Evolutionary conservation across 306 rosid species (phyloP), one percentile per base, ranked within the genome.

Genomic region (Hippophae tibetana): DNA sequence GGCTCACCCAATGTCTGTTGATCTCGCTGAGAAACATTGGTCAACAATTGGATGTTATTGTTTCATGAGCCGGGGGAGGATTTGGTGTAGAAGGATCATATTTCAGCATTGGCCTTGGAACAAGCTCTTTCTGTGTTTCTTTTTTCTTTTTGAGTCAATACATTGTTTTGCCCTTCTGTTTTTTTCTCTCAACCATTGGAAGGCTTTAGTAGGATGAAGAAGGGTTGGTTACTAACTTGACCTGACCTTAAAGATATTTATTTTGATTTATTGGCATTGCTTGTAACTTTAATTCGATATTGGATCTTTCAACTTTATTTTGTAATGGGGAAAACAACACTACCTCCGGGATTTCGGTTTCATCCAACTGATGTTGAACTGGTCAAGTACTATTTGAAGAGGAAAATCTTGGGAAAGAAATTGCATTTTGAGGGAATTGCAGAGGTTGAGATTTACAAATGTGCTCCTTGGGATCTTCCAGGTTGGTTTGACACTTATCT

Each of bases 401-500:
- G 78, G 68, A 89, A 84, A 74, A 66, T 89, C 3, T 42, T 54
- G 54, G 76, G 78, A 8, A 80, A 64, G 51, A 84, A 48, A 43
- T 42, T 74, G 13, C 61, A 8, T 42, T 0, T 46, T 55, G 69
- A 65, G 6, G 74, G 69, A 6, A 68, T 89, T 43, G 47, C 87
- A 9, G 95, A 86, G 74, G 69, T 86, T 52, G 80, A 86, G 65
- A 68, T 89, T 3, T 86, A 86, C 75, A 80, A 86, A 60, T 70
- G 58, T 27, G 65, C 74, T 43, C 94, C 97, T 6, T 84, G 88
- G 89, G 90, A 84, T 61, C 95, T 89, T 47, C 89, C 87, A 65
- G 97, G 97, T 89, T 58, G 53, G 64, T 26, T 31, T 31, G 38
- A 9, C 9, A 59, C 7, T 26, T 52, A 26, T 11, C 3, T 52